A percentile compares a stretch with the other conserved stretches of the same genome.
phyloP scores from a whole-genome alignment of 441 rosid genomes.

The Bocquillonia castaneifolia region DNA sequence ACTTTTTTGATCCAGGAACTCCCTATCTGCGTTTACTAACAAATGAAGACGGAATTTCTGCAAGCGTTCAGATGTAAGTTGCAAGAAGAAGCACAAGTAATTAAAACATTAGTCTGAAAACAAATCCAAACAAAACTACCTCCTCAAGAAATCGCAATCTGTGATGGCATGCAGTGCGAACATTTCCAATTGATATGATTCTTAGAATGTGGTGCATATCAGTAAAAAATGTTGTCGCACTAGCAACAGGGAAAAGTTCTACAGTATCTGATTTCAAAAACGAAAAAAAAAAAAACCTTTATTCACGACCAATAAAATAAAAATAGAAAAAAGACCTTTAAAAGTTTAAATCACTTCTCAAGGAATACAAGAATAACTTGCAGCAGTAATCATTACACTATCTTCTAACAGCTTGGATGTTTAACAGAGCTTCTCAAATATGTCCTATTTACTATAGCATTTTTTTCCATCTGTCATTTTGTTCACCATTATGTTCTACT shows the following conservation, averaged over 20 bases:
- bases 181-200: slow-evolving; percentile 63
- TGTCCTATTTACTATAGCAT: background rate
- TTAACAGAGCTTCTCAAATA: background rate
- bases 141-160: slow-evolving; percentile 63
- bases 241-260: slow-evolving; percentile 62
- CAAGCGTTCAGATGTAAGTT: slow-evolving; percentile 26
- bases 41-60: slow-evolving; percentile 75
- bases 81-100: slow-evolving; percentile 12
- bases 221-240: slow-evolving; percentile 60
- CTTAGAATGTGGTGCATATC: slow-evolving; percentile 55
- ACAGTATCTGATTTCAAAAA: slow-evolving; percentile 35
- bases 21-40: slow-evolving; percentile 59
- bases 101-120: background rate
- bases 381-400: background rate
- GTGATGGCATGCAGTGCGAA: slow-evolving; percentile 60
- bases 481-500: background rate
- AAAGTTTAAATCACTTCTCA: background rate
- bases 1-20: slow-evolving; percentile 63
- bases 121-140: slow-evolving; percentile 28
- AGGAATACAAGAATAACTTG: background rate
- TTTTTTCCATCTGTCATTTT: background rate
- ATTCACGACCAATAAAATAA: slow-evolving; percentile 6
- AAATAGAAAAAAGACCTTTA: background rate
- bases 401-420: background rate
- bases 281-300: slow-evolving; percentile 1